Conservation (phyloP, 108 stramenopile genomes). For the Nitzschia inconspicua region DNA sequence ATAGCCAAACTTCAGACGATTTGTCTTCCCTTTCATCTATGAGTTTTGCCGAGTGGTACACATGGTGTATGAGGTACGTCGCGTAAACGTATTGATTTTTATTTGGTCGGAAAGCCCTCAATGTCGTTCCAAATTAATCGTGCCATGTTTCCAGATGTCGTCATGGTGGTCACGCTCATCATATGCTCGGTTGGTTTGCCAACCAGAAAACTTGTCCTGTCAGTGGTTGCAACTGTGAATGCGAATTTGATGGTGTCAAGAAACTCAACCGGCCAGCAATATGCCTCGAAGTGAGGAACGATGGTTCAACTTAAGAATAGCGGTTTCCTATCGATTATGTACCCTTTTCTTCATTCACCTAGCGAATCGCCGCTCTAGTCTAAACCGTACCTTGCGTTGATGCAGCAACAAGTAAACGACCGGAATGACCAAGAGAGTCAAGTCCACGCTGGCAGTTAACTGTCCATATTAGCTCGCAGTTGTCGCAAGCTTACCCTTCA, state of each 20-base stretch:
- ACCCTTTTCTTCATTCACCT: too few species aligned
- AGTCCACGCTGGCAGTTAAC: too few species aligned
- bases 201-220: slow-evolving; percentile 80
- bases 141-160: slow-evolving; percentile 41
- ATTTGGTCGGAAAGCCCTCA: background rate
- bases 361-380: too few species aligned
- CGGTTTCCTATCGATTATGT: too few species aligned
- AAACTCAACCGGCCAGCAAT: slow-evolving; percentile 38
- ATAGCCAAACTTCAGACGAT: slow-evolving; percentile 36
- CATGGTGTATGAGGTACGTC: slow-evolving; percentile 77
- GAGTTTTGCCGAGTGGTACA: slow-evolving; percentile 83
- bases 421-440: too few species aligned
- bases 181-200: slow-evolving; percentile 85
- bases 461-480: too few species aligned
- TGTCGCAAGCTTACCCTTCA: too few species aligned
- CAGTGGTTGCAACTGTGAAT: slow-evolving; percentile 84
- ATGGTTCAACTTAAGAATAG: too few species aligned
- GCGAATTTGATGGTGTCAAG: slow-evolving; percentile 80
- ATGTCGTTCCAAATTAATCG: background rate
- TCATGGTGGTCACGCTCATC: slow-evolving; percentile 83
- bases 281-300: background rate
- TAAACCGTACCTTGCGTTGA: too few species aligned
- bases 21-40: slow-evolving; percentile 57
- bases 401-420: too few species aligned
- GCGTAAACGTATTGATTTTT: background rate